These are phyloP conservation scores for Penicillium roqueforti DNA, from an alignment of 495 filamentous ascomycete genomes.

Conservation along the genomic window DNA sequence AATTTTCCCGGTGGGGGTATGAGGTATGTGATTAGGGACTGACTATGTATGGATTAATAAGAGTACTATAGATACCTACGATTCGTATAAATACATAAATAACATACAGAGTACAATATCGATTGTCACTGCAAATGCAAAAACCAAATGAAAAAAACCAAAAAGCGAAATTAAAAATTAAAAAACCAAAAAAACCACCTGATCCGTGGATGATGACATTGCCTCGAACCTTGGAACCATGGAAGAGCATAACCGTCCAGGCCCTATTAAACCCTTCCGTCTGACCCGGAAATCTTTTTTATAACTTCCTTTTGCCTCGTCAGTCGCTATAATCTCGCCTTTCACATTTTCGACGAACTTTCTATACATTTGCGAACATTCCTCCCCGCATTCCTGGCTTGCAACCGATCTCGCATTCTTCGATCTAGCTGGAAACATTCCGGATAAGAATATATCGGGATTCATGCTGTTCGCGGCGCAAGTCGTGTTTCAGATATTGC, in stretches of 20 bases:
- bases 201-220: background rate
- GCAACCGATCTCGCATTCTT: constrained; percentile 21
- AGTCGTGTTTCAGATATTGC: constrained; percentile 13
- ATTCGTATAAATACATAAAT: no score
- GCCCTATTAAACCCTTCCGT: background rate
- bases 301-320: background rate
- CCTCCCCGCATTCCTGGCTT: constrained; percentile 23
- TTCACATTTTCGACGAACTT: no score
- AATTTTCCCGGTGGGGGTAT: constrained; percentile 8
- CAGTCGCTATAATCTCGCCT: background rate
- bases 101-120: background rate
- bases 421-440: constrained; percentile 14
- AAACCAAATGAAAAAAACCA: no score
- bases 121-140: no score
- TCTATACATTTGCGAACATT: constrained; percentile 4
- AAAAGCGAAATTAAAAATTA: background rate
- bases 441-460: constrained; percentile 13
- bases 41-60: no score
- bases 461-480: constrained; percentile 20
- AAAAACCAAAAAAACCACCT: background rate
- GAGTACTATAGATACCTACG: no score
- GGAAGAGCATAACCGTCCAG: background rate
- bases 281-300: background rate
- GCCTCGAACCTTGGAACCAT: constrained; percentile 1
- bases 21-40: constrained; percentile 23